phyloP scores from a whole-genome alignment of 495 filamentous ascomycete species.

The Sabuloglossum arenarium region DNA sequence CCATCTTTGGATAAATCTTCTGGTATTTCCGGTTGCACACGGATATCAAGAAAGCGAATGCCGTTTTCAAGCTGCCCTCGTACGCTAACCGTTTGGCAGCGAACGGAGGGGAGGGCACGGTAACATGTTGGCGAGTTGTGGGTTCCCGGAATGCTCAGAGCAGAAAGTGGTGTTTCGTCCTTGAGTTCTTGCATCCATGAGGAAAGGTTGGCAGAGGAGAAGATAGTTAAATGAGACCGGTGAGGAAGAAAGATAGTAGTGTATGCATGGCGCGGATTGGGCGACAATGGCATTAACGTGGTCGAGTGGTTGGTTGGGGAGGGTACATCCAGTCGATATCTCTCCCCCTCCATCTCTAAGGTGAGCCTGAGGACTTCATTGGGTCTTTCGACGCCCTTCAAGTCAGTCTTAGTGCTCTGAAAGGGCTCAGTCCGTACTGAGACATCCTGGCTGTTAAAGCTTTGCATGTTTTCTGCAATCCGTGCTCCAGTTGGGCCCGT shows the following conservation, averaged over 20 bases:
- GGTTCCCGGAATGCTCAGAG: constrained; percentile 81
- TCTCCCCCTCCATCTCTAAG: constrained; percentile 37
- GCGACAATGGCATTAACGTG: constrained; percentile 29
- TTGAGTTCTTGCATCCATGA: constrained; percentile 64
- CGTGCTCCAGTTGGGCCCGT: constrained; percentile 20
- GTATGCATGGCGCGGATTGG: constrained; percentile 38
- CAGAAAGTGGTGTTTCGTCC: constrained; percentile 47
- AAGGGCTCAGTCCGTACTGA: constrained; percentile 37
- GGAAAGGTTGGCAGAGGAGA: constrained; percentile 46
- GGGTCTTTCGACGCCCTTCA: constrained; percentile 21
- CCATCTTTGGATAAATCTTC: constrained; percentile 32
- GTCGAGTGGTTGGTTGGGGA: constrained; percentile 31
- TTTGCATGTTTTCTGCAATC: constrained; percentile 29
- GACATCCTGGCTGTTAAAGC: constrained; percentile 33
- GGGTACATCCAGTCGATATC: constrained; percentile 39
- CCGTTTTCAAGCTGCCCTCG: constrained; percentile 69
- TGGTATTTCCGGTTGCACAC: constrained; percentile 43
- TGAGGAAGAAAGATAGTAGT: constrained; percentile 50
- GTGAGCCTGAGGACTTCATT: constrained; percentile 28
- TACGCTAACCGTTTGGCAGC: constrained; percentile 70
- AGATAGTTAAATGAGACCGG: constrained; percentile 49
- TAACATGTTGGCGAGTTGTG: constrained; percentile 83
- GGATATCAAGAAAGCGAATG: constrained; percentile 85
- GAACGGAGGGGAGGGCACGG: constrained; percentile 70
- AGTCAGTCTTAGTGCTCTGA: constrained; percentile 30